A percentile compares a stretch with the other conserved stretches of the same genome.
These are phyloP conservation scores for Saccharomycopsis sp. DNA, from an alignment of 805 yeast genomes.

Conservation along the genomic window DNA sequence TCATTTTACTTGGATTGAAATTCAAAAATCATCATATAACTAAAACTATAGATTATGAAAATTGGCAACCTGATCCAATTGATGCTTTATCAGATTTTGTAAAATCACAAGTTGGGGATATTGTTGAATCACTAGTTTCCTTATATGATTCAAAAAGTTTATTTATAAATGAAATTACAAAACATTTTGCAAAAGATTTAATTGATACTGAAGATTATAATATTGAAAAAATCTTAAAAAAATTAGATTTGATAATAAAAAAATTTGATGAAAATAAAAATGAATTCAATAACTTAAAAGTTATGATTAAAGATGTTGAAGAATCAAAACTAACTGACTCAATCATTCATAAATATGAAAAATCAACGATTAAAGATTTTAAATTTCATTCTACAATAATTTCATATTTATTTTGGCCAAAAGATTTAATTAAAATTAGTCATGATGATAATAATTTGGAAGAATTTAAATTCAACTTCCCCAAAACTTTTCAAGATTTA, in stretches of 20 bases:
- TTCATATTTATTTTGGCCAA: constrained; percentile 79
- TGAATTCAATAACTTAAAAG: constrained; percentile 60
- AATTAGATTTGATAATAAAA: constrained; percentile 43
- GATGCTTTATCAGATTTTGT: constrained; percentile 82
- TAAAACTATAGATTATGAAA: no score
- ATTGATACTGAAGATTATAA: constrained; percentile 30
- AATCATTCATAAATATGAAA: constrained; percentile 23
- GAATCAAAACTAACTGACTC: constrained; percentile 42
- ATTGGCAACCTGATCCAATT: constrained; percentile 85
- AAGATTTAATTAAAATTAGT: constrained; percentile 14
- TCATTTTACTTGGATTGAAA: no score
- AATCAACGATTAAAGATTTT: constrained; percentile 7
- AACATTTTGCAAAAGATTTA: constrained; percentile 47
- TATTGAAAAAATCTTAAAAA: constrained; percentile 29
- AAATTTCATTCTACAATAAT: constrained; percentile 48
- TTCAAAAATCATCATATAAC: not conserved
- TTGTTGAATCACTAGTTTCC: constrained; percentile 60
- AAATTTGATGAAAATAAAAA: constrained; percentile 35
- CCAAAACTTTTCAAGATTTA: constrained; percentile 31
- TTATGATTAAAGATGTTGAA: constrained; percentile 69
- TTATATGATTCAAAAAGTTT: constrained; percentile 60
- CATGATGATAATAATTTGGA: constrained; percentile 22
- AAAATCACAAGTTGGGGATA: constrained; percentile 49
- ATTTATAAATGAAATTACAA: constrained; percentile 55
- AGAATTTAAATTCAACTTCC: constrained; percentile 35